These are phyloP conservation scores for Liquidambar formosana DNA, from an alignment of 164 flowering plant species.

Conservation along the genomic window DNA sequence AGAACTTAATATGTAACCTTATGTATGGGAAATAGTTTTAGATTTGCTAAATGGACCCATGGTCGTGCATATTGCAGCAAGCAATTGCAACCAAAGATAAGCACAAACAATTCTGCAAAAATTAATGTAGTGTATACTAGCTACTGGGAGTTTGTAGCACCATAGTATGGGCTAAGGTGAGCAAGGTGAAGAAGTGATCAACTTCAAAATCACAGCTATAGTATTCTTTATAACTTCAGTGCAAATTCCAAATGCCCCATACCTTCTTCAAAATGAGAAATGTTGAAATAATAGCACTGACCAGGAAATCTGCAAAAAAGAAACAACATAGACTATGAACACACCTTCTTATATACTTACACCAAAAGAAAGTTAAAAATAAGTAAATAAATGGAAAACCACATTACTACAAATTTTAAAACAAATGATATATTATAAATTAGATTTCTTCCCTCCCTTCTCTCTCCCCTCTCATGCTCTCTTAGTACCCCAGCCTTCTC, in stretches of 20 bases:
- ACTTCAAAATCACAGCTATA: not conserved
- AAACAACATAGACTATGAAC: not conserved
- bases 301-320: constrained; percentile 9
- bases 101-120: not conserved
- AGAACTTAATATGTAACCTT: not conserved
- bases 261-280: not conserved
- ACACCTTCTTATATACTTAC: not conserved
- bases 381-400: not conserved
- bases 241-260: not conserved
- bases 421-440: not conserved
- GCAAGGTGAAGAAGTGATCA: not conserved
- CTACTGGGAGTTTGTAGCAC: not conserved
- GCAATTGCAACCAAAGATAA: not conserved
- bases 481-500: not conserved
- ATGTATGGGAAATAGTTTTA: not conserved
- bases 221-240: not conserved
- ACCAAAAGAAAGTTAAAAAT: no score
- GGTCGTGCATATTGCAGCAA: not conserved
- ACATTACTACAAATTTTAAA: not conserved
- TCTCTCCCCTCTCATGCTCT: not conserved
- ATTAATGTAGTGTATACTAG: not conserved
- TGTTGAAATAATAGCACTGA: not conserved
- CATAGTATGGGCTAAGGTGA: not conserved
- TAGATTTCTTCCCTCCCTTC: no score
- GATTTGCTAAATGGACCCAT: not conserved